Conservation (phyloP, 495 filamentous ascomycete genomes). For the Neurospora africana region DNA sequence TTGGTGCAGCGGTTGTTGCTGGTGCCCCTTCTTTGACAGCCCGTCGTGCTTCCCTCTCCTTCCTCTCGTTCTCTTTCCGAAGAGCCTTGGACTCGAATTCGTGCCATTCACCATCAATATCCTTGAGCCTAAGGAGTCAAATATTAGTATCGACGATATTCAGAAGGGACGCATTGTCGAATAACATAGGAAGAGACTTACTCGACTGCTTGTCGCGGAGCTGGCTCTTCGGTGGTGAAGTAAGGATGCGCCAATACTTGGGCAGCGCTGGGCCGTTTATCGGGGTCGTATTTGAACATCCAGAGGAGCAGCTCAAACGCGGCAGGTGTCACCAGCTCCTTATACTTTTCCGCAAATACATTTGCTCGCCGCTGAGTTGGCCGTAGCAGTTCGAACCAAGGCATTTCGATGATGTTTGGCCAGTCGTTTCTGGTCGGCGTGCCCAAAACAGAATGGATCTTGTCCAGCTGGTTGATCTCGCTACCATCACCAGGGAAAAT, state of each 20-base stretch:
- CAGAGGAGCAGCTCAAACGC: conserved; percentile 71
- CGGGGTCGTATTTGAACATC: conserved; percentile 84
- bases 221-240: conserved; percentile 74
- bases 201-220: conserved; percentile 69
- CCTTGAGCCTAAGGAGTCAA: conserved; percentile 48
- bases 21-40: conserved; percentile 34
- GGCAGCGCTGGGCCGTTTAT: conserved; percentile 70
- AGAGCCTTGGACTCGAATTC: conserved; percentile 97
- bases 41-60: conserved; percentile 62
- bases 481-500: conserved; percentile 92
- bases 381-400: conserved; percentile 87
- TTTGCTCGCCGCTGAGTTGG: conserved; percentile 63
- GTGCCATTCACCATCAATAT: conserved; percentile 93
- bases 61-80: conserved; percentile 77
- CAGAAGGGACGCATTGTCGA: neutral
- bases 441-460: conserved; percentile 86
- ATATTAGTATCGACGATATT: conserved; percentile 10
- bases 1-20: neutral
- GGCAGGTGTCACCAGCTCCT: conserved; percentile 55
- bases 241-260: conserved; percentile 85
- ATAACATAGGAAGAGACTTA: conserved; percentile 36
- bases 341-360: conserved; percentile 76
- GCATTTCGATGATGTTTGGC: conserved; percentile 81
- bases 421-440: conserved; percentile 77
- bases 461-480: conserved; percentile 92